Conservation (phyloP, 495 filamentous ascomycete species). For the Geoglossum glabrum region DNA sequence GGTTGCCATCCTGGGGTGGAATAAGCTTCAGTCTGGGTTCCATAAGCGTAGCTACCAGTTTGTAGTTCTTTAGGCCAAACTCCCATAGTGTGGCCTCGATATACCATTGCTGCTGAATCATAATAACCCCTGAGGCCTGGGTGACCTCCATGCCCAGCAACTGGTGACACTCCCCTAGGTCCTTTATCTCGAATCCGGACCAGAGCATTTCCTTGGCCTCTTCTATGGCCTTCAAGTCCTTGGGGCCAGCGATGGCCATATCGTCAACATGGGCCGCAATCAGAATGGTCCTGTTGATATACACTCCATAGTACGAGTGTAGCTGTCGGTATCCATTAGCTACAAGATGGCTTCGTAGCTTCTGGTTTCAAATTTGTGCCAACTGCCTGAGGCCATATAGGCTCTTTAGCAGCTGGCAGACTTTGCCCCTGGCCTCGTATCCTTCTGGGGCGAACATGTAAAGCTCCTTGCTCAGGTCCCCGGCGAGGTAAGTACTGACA, state of each 20-base stretch:
- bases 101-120: not conserved
- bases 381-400: conserved; percentile 1
- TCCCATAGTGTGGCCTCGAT: not conserved
- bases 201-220: not conserved
- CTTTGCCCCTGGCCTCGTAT: not conserved
- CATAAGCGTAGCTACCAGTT: not conserved
- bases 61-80: not conserved
- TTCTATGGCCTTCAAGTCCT: not conserved
- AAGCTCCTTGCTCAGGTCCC: conserved; percentile 11
- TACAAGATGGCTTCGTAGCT: not conserved
- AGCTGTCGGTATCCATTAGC: not conserved
- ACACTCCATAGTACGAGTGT: not conserved
- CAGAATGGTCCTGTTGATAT: not conserved
- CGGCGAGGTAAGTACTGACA: conserved; percentile 15
- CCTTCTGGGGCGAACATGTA: conserved; percentile 12
- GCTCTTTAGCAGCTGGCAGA: not conserved
- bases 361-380: not conserved
- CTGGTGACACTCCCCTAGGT: not conserved
- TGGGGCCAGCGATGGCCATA: not conserved
- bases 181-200: not conserved
- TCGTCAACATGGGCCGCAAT: not conserved
- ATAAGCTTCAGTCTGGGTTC: not conserved
- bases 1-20: not conserved
- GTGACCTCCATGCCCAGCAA: not conserved
- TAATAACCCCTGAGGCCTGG: not conserved